Conservation (phyloP, 345 rosid genomes). For the Citrus sinensis region DVS_A1.0 CM039162.1:21711501-21712000, state of each 20-base stretch:
- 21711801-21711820: background rate
- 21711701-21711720: background rate
- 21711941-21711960: too few relatives aligned
- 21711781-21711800: background rate
- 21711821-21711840: background rate
- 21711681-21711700: background rate
- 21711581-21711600: background rate
- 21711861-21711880: background rate
- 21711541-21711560: conserved; percentile 16
- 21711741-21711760: background rate
- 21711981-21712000: too few relatives aligned
- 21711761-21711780: background rate
- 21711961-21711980: too few relatives aligned
- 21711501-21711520: conserved; percentile 28
- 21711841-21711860: conserved; percentile 1
- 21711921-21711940: background rate
- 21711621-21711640: too few relatives aligned
- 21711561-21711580: conserved; percentile 5
- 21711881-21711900: background rate
- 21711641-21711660: background rate
- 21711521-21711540: conserved; percentile 8
- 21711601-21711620: background rate
- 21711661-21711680: background rate
- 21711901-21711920: background rate
- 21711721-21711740: background rate